Evolutionary conservation across 176 grass and related monocot genomes (phyloP).

Genomic region (Eleusine coracana): DNA sequence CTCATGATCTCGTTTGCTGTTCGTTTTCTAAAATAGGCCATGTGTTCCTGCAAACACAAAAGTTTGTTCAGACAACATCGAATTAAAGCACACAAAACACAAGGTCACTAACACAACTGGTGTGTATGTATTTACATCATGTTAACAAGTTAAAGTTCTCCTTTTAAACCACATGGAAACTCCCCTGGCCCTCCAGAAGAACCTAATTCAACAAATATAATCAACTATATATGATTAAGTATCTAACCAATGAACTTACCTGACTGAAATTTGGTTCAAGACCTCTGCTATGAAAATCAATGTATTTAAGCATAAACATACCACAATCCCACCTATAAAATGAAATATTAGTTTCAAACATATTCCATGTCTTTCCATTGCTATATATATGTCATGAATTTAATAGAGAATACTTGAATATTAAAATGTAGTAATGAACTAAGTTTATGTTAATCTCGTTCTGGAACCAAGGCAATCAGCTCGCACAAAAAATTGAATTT

Average conservation of each 20-base stretch:
- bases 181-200: background rate
- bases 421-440: slow-evolving; percentile 13
- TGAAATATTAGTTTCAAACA: slow-evolving; percentile 27
- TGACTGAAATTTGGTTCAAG: slow-evolving; percentile 57
- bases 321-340: slow-evolving; percentile 80
- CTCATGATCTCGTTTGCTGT: slow-evolving; percentile 82
- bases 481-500: slow-evolving; percentile 33
- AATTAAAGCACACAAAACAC: background rate
- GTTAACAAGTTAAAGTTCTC: slow-evolving; percentile 16
- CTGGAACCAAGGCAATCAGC: background rate
- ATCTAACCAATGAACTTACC: slow-evolving; percentile 43
- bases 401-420: slow-evolving; percentile 11
- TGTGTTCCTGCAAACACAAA: slow-evolving; percentile 61
- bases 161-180: background rate
- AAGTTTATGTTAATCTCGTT: slow-evolving; percentile 18
- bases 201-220: too few species aligned
- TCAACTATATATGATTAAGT: background rate
- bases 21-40: slow-evolving; percentile 82
- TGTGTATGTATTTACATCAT: background rate
- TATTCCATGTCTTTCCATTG: background rate
- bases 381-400: background rate
- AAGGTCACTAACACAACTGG: background rate
- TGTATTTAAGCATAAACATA: slow-evolving; percentile 95
- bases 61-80: slow-evolving; percentile 18
- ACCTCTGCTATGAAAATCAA: slow-evolving; percentile 77